Evolutionary conservation across 108 stramenopile genomes (phyloP).

Genomic region (Pseudonitzschia delicatissima): DNA sequence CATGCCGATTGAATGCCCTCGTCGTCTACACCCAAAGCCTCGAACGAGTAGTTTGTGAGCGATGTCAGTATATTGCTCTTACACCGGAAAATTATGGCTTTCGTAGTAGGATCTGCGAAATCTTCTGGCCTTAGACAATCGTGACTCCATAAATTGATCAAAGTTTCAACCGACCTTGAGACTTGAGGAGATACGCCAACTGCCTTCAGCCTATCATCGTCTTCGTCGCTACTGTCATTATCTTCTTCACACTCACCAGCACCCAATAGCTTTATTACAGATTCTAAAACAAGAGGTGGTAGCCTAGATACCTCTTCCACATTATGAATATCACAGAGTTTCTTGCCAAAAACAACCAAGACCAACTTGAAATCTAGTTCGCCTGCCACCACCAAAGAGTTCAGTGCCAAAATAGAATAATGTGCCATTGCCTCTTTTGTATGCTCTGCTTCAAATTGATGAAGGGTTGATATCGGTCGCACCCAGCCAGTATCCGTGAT

Average conservation of each 20-base stretch:
- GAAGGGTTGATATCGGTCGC: constrained; percentile 36
- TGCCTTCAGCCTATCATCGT: constrained; percentile 17
- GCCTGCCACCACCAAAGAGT: constrained; percentile 54
- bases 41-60: constrained; percentile 45
- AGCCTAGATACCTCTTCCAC: constrained; percentile 32
- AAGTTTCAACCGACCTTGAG: constrained; percentile 40
- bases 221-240: constrained; percentile 34
- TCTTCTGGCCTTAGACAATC: constrained; percentile 1
- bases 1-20: constrained; percentile 36
- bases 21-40: constrained; percentile 55
- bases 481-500: constrained; percentile 52
- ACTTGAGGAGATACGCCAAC: constrained; percentile 36
- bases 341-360: constrained; percentile 64
- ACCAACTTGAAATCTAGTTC: constrained; percentile 76
- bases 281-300: constrained; percentile 45
- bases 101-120: constrained; percentile 5
- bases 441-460: constrained; percentile 20
- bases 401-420: constrained; percentile 50
- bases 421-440: constrained; percentile 31
- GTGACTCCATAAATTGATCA: constrained; percentile 36
- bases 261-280: constrained; percentile 57
- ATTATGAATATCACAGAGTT: constrained; percentile 45
- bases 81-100: constrained; percentile 15
- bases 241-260: constrained; percentile 56
- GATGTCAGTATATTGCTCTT: constrained; percentile 42